Conservation (phyloP, 768 basidiomycete genomes). For the Pulveroboletus sp. region DNA sequence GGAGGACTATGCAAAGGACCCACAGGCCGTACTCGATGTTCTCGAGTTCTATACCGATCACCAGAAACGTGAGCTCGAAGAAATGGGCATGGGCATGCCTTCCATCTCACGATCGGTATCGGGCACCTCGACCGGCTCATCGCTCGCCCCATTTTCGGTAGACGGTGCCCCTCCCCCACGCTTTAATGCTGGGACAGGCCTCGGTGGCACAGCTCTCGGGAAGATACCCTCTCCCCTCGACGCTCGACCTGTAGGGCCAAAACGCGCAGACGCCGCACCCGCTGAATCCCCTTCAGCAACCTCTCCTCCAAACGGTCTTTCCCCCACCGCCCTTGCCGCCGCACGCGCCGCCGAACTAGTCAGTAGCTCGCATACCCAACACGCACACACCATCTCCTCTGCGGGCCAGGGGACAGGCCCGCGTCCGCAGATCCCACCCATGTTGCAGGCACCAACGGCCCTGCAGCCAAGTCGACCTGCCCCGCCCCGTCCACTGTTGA, state of each 20-base stretch:
- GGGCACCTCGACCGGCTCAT: constrained; percentile 15
- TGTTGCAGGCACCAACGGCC: constrained; percentile 31
- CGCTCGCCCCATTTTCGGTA: constrained; percentile 37
- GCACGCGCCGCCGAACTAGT: constrained; percentile 64
- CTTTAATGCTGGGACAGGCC: constrained; percentile 89
- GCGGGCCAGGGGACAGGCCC: constrained; percentile 23
- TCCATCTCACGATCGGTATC: constrained; percentile 23
- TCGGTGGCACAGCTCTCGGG: constrained; percentile 62
- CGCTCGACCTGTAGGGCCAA: constrained; percentile 34
- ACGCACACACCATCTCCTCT: constrained; percentile 40
- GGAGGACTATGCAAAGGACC: constrained; percentile 96
- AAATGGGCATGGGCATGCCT: constrained; percentile 40
- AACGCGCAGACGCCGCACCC: constrained; percentile 48
- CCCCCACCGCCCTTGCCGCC: constrained; percentile 45
- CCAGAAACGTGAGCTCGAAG: constrained; percentile 91
- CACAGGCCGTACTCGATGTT: constrained; percentile 95
- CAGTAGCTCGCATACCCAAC: constrained; percentile 46
- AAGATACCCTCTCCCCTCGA: constrained; percentile 42
- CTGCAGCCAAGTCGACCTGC: constrained; percentile 63
- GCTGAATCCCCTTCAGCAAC: constrained; percentile 26
- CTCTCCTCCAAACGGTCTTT: constrained; percentile 35
- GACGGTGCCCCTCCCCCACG: constrained; percentile 58
- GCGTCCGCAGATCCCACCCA: constrained; percentile 28
- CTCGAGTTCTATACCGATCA: constrained; percentile 98
- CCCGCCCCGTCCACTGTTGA: constrained; percentile 64